Conservation (phyloP, 1,284 basidiomycete genomes). For the Schizophyllum amplum region DNA sequence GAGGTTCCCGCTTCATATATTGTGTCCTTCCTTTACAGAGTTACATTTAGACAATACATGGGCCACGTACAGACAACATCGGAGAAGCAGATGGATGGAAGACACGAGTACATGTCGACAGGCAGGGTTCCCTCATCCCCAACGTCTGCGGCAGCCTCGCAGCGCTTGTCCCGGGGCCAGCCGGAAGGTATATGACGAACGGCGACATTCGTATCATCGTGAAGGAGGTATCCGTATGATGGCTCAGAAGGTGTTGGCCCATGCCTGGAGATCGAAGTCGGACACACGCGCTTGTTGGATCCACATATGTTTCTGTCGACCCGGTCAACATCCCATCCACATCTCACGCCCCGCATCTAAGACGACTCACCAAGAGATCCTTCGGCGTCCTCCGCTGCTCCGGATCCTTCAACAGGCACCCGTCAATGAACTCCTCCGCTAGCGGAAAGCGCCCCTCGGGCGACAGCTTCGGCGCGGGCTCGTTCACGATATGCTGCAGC, state of each 20-base stretch:
- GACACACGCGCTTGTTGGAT: slow-evolving; percentile 40
- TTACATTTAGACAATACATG: too few relatives aligned
- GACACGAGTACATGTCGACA: too few relatives aligned
- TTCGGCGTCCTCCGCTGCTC: slow-evolving; percentile 71
- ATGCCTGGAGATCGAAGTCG: slow-evolving; percentile 50
- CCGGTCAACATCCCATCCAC: slow-evolving; percentile 5
- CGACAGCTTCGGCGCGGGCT: slow-evolving; percentile 80
- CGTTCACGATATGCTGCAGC: slow-evolving; percentile 96
- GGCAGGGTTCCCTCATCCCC: too few relatives aligned
- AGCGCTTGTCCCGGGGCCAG: background rate
- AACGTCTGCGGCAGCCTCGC: background rate
- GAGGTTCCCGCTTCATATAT: too few relatives aligned
- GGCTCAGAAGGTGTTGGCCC: slow-evolving; percentile 50
- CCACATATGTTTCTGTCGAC: slow-evolving; percentile 48
- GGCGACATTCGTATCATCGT: background rate
- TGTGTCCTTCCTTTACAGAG: too few relatives aligned
- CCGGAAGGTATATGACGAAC: background rate
- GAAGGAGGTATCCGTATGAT: background rate
- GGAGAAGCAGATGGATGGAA: too few relatives aligned
- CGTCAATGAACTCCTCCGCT: slow-evolving; percentile 75
- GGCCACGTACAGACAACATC: too few relatives aligned
- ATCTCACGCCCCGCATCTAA: slow-evolving; percentile 1
- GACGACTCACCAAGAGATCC: slow-evolving; percentile 60
- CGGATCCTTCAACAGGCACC: slow-evolving; percentile 81
- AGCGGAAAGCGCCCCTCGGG: slow-evolving; percentile 62